Evolutionary conservation across 2,329 filamentous ascomycete species (phyloP).

Genomic region (Fusarium pseudonygamai): DNA sequence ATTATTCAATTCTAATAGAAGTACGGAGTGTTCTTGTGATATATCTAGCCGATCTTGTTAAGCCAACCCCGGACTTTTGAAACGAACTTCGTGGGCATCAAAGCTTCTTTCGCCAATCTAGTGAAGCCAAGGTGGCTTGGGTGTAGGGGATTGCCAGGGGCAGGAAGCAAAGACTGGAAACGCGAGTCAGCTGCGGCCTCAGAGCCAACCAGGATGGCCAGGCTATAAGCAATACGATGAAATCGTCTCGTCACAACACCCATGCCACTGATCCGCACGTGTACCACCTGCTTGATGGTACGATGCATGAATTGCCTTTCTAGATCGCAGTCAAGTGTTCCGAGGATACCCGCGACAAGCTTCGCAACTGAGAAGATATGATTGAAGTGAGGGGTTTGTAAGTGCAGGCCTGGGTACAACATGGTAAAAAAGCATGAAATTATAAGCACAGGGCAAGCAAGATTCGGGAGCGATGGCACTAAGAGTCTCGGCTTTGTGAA

Average conservation of each 20-base stretch:
- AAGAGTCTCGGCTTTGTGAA: accelerated
- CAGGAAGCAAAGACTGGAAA: not conserved
- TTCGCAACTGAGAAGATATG: not conserved
- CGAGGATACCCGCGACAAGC: not conserved
- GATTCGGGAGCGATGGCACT: accelerated
- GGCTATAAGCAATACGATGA: not conserved
- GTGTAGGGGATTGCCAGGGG: too few species aligned
- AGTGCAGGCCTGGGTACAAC: too few species aligned
- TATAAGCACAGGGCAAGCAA: too few species aligned
- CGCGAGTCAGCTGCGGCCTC: not conserved
- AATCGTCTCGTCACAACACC: not conserved
- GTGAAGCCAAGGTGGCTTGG: too few species aligned
- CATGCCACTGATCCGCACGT: not conserved
- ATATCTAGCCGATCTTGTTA: not conserved
- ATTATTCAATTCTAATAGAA: too few species aligned
- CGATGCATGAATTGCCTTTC: not conserved
- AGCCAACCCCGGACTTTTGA: not conserved
- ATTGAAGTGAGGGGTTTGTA: too few species aligned
- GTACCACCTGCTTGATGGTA: not conserved
- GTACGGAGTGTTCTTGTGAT: not conserved
- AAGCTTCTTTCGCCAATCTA: too few species aligned
- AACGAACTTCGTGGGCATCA: not conserved
- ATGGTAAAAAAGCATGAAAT: not conserved
- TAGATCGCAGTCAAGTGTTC: not conserved
- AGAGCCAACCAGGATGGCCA: not conserved